Base-by-base conservation (phyloP, 352 stramenopile genomes). In the Phytopythium chamaehyphon region DNA sequence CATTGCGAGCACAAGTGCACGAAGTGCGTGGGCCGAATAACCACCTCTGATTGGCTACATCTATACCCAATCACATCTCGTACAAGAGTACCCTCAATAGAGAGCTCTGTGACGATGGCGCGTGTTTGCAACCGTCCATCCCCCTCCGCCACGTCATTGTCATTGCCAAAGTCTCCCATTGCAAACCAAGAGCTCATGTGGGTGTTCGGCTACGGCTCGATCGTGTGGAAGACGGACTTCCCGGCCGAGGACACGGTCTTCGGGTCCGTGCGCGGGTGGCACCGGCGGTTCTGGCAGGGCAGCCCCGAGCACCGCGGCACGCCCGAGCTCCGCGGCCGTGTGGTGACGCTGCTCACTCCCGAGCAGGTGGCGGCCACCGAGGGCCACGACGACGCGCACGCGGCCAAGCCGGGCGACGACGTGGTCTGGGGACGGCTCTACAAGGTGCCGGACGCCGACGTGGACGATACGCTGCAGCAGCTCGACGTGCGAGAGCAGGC, bases 231-330 rank as follows among this genome's bases (percentile, higher is more conserved):
- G 61, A 76, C 63, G 9, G 66, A 61, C 24, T 74, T 73, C 56
- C 64, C 60, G 9, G 63, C 66, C n/a, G 62, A 78, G 39, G 59
- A 71, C 36, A 72, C 59, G 10, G 52, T 55, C 36, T 74, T 73
- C 39, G 63, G 64, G 33, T 84, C 67, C 59, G 74, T 87, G n/a
- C 52, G 76, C 16, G 80, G 80, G 46, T 90, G 62, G 59, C 70
- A 83, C 48, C 72, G 80, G 7, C 76, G 80, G 47, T 90, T 90
- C 61, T 90, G 78, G 77, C 80, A 90, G 52, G 76, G 80, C 46
- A 86, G 72, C 35, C 76, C 80, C 7, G 74, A 88, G 54, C 80
- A 90, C 56, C 75, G 80, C 42, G 80, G 80, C 53, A 76, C 63
- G 28, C 58, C 69, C 7, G 75, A 80, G 8, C 57, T 45, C 21